Evolutionary conservation across 75 land plant species (phyloP).

Genomic region (Cunninghamia lanceolata): DNA sequence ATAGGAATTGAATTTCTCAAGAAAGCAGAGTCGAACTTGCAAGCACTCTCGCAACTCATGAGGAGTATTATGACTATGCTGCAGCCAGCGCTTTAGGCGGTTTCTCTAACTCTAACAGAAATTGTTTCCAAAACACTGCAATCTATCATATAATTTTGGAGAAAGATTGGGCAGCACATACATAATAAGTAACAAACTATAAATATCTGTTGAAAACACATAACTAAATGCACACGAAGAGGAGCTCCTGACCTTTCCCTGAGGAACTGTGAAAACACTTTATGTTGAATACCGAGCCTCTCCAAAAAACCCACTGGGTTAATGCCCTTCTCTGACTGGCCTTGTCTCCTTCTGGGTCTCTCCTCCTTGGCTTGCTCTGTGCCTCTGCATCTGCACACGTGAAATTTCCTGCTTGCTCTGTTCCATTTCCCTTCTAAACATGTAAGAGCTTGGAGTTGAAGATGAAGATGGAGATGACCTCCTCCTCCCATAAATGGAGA

Average conservation of each 20-base stretch:
- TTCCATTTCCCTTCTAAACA: neutral
- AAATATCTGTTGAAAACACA: neutral
- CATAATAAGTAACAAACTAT: too few relatives aligned
- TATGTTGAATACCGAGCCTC: slow-evolving; percentile 41
- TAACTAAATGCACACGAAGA: neutral
- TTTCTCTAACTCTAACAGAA: neutral
- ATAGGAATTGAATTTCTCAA: neutral
- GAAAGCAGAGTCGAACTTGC: neutral
- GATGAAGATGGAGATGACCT: neutral
- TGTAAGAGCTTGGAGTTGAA: neutral
- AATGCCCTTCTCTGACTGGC: slow-evolving; percentile 16
- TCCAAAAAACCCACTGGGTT: slow-evolving; percentile 71
- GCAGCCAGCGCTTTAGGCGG: neutral
- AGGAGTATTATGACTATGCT: neutral
- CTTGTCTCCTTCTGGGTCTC: neutral
- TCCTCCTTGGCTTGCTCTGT: neutral
- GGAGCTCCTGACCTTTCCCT: slow-evolving; percentile 57
- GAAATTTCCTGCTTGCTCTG: neutral
- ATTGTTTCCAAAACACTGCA: neutral
- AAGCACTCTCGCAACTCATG: neutral
- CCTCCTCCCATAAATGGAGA: neutral
- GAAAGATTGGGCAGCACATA: neutral
- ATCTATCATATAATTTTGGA: neutral
- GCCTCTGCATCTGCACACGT: slow-evolving; percentile 7
- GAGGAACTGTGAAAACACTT: slow-evolving; percentile 60